These are phyloP conservation scores for Coemansia aciculifera DNA, from an alignment of 192 early-diverging fungal genomes.

Conservation along the genomic window DNA sequence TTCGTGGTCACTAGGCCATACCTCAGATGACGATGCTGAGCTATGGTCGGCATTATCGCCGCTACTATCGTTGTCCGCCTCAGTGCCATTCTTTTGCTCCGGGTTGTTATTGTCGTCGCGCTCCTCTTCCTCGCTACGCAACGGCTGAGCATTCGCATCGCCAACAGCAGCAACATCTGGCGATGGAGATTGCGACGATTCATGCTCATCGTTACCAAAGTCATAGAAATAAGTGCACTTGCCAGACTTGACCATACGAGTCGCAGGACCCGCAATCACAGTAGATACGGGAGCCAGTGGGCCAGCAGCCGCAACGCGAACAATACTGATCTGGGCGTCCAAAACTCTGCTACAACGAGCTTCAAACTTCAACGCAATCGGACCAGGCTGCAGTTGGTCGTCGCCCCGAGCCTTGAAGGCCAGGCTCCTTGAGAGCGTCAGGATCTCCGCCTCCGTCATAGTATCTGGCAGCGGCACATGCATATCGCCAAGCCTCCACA, in stretches of 20 bases:
- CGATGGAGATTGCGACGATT: neutral
- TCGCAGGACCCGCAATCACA: constrained; percentile 18
- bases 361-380: constrained; percentile 40
- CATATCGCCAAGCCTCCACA: constrained; percentile 45
- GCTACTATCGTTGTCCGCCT: neutral
- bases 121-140: constrained; percentile 6
- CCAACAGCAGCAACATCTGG: neutral
- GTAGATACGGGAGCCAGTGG: neutral
- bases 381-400: neutral
- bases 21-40: constrained; percentile 11
- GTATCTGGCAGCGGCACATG: constrained; percentile 10
- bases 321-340: constrained; percentile 21
- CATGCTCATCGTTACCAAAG: neutral
- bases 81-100: neutral
- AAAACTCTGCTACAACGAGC: constrained; percentile 13
- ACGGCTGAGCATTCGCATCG: neutral
- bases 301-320: constrained; percentile 22
- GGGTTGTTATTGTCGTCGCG: neutral
- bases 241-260: constrained; percentile 32
- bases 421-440: constrained; percentile 14
- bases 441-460: neutral
- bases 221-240: constrained; percentile 35
- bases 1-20: constrained; percentile 14
- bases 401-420: constrained; percentile 28
- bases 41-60: neutral